Evolutionary conservation across 108 stramenopile species (phyloP), one percentile per base, ranked within the genome.

Genomic region (Fragilariopsis cylindrus): DNA sequence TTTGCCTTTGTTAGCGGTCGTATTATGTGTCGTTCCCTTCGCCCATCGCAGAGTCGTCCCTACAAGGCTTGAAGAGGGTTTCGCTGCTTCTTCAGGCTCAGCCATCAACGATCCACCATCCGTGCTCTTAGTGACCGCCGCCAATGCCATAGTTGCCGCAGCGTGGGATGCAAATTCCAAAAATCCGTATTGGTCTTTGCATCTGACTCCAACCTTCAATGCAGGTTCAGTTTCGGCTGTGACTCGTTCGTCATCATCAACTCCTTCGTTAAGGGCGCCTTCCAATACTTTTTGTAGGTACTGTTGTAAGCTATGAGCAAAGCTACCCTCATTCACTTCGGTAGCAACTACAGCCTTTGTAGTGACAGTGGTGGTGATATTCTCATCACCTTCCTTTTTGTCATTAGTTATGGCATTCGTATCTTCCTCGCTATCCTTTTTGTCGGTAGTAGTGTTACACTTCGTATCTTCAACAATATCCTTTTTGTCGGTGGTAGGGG

Each of bases 111-210:
- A 39, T 19, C 94, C 94, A 7, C 92, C 94, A 79, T 93, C 92
- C 44, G 89, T 90, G 63, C 87, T 81, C 48, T 86, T 86, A n/a
- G 95, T 96, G 56, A 92, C 80, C 8, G 92, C 82, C 2, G 92
- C 88, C 52, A 96, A 58, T 15, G 88, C 87, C 77, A 92, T 96
- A 60, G 88, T 82, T 2, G 95, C 95, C 1, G 95, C 95, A 4
- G 95, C 91, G 78, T 96, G 92, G 41, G 84, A 86, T 30, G 90
- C 90, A 85, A 96, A 96, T n/a, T 85, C 83, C 71, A 96, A 75
- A 74, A 96, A 96, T 3, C 91, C 95, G 72, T 82, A 94, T 60
- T 76, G 80, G 15, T 71, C 82, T 47, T 80, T 83, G 21, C 65
- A 13, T 15, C 89, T 77, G 3, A 79, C 69, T 30, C 78, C 57